These are phyloP conservation scores for Flaveria bidentis DNA, from an alignment of 129 eudicot species.

Conservation along the genomic window DNA sequence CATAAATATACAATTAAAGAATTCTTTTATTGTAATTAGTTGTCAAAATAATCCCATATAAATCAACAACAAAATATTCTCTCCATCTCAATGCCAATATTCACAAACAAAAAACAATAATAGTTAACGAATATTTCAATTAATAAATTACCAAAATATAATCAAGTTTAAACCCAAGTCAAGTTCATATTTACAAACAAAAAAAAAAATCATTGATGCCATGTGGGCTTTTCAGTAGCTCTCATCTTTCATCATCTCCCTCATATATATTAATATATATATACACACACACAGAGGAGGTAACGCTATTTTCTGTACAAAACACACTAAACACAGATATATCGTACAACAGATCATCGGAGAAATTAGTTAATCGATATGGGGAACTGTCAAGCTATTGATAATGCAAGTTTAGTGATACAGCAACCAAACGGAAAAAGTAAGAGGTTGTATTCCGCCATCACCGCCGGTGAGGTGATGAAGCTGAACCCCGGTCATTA, in stretches of 20 bases:
- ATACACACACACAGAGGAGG: background rate
- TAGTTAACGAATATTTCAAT: background rate
- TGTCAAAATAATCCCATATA: background rate
- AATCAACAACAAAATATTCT: background rate
- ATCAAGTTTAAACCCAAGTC: background rate
- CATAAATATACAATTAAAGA: background rate
- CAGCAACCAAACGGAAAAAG: constrained; percentile 80
- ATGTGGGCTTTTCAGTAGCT: constrained; percentile 31
- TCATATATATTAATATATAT: background rate
- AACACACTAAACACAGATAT: too few species aligned
- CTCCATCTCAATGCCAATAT: background rate
- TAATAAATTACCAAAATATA: background rate
- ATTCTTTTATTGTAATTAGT: background rate
- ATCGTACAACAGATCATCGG: too few species aligned
- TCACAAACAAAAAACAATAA: background rate
- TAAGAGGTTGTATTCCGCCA: constrained; percentile 50
- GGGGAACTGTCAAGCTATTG: constrained; percentile 99
- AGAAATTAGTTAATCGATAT: constrained; percentile 22
- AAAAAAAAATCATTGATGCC: constrained; percentile 25
- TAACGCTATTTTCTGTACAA: background rate
- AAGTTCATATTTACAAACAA: background rate
- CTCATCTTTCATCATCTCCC: constrained; percentile 22
- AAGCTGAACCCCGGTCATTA: constrained; percentile 86
- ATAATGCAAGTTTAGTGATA: constrained; percentile 70
- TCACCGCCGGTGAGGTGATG: constrained; percentile 77